Evolutionary conservation across 2,329 filamentous ascomycete species (phyloP).

Genomic region (Pseudopithomyces maydicus): DNA sequence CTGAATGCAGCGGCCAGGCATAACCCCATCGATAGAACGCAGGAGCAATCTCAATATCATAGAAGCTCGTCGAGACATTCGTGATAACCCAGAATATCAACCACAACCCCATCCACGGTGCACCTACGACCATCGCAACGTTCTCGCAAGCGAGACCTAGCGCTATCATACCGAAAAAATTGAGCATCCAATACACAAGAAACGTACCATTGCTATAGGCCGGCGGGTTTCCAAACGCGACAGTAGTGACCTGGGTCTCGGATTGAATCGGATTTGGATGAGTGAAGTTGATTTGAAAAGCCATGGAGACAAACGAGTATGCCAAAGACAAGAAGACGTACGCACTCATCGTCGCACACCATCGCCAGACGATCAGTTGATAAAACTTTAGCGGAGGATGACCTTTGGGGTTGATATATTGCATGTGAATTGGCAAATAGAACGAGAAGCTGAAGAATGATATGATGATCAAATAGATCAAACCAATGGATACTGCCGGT

Average conservation of each 20-base stretch:
- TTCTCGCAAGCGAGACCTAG: conserved; percentile 69
- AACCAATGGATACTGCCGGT: conserved; percentile 64
- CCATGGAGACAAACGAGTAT: conserved; percentile 67
- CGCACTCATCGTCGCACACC: conserved; percentile 59
- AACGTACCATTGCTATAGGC: conserved; percentile 65
- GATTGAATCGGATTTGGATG: conserved; percentile 49
- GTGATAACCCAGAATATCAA: conserved; percentile 72
- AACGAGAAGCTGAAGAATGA: conserved; percentile 70
- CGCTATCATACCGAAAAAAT: conserved; percentile 67
- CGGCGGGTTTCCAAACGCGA: conserved; percentile 51
- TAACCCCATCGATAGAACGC: conserved; percentile 67
- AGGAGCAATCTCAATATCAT: conserved; percentile 63
- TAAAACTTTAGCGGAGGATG: conserved; percentile 64
- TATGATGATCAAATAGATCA: conserved; percentile 71
- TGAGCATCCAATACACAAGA: conserved; percentile 67
- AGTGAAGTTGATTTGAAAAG: conserved; percentile 66
- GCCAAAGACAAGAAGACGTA: conserved; percentile 67
- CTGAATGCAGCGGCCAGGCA: conserved; percentile 66
- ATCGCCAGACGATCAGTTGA: conserved; percentile 65
- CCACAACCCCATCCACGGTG: conserved; percentile 67
- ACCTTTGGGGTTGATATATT: conserved; percentile 60
- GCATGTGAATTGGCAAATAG: conserved; percentile 66
- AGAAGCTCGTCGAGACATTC: conserved; percentile 66
- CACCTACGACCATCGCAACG: conserved; percentile 65
- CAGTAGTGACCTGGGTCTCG: conserved; percentile 48